Percentiles rank a stretch among this genome's conserved stretches.
Evolutionary conservation across 2,329 filamentous ascomycete genomes (phyloP).

Genomic region (Fonsecaea pugnacius): DNA sequence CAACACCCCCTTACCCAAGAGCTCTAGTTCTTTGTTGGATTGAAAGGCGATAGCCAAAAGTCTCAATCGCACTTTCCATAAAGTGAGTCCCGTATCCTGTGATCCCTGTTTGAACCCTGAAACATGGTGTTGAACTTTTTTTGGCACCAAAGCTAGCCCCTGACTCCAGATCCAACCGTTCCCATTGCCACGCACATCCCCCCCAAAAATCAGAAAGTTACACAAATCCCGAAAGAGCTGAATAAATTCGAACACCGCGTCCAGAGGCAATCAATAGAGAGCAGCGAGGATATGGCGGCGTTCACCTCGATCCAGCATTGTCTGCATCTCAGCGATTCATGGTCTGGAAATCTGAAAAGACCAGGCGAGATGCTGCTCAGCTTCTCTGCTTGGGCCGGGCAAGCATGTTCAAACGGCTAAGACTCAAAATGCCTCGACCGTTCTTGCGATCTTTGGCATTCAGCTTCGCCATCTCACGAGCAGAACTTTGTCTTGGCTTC

Average conservation of each 20-base stretch:
- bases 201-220: constrained; percentile 2
- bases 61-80: background rate
- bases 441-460: constrained; percentile 35
- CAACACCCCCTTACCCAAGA: background rate
- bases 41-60: background rate
- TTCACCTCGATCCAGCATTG: background rate
- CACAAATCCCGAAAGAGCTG: constrained; percentile 11
- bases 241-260: background rate
- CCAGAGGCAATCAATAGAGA: background rate
- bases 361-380: constrained; percentile 16
- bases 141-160: background rate
- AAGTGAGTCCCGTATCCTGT: background rate
- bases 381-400: constrained; percentile 49
- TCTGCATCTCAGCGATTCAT: background rate
- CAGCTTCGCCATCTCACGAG: constrained; percentile 35
- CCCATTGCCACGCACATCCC: background rate
- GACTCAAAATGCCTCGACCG: constrained; percentile 43
- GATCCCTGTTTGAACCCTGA: background rate
- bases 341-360: background rate
- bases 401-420: constrained; percentile 55
- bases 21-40: background rate
- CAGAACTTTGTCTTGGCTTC: constrained; percentile 30
- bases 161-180: background rate
- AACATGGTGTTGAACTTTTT: background rate
- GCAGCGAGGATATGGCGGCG: background rate